These are phyloP conservation scores for Cyclotella kingstonii DNA, from an alignment of 108 stramenopile genomes.

Conservation along the genomic window DNA sequence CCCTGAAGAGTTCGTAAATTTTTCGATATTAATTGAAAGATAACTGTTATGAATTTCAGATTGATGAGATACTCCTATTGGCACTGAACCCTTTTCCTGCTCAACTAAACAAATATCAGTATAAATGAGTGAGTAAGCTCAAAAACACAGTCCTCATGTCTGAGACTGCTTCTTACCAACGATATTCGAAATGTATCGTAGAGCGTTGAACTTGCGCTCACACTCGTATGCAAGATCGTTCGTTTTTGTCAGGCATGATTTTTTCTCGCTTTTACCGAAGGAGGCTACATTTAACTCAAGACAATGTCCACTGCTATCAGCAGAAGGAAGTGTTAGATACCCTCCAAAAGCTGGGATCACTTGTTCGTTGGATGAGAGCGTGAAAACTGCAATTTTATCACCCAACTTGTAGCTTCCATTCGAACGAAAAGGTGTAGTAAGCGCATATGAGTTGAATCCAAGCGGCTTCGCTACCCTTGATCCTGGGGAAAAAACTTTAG, in stretches of 20 bases:
- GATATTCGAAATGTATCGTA: constrained; percentile 8
- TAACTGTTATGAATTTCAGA: not conserved
- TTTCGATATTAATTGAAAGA: constrained; percentile 5
- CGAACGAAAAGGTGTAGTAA: not conserved
- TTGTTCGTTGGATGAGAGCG: constrained; percentile 11
- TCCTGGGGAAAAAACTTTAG: constrained; percentile 25
- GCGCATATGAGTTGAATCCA: constrained; percentile 21
- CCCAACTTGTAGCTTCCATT: constrained; percentile 24
- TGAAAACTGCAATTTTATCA: constrained; percentile 16
- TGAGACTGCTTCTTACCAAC: constrained; percentile 13
- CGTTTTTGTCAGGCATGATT: constrained; percentile 6
- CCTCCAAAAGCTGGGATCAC: constrained; percentile 11
- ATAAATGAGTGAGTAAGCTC: not conserved
- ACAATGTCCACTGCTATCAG: constrained; percentile 33
- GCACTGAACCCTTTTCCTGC: constrained; percentile 21
- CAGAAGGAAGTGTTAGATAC: constrained; percentile 21
- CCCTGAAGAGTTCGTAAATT: constrained; percentile 5
- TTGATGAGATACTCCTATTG: constrained; percentile 1
- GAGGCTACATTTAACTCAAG: constrained; percentile 23
- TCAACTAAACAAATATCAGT: constrained; percentile 9
- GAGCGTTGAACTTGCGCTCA: constrained; percentile 13
- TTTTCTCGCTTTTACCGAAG: constrained; percentile 19
- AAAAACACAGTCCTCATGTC: not conserved
- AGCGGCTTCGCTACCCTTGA: constrained; percentile 9
- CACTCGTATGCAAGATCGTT: constrained; percentile 24